phyloP scores from a whole-genome alignment of 805 yeast genomes.

The Yamadazyma endophytica region DNA sequence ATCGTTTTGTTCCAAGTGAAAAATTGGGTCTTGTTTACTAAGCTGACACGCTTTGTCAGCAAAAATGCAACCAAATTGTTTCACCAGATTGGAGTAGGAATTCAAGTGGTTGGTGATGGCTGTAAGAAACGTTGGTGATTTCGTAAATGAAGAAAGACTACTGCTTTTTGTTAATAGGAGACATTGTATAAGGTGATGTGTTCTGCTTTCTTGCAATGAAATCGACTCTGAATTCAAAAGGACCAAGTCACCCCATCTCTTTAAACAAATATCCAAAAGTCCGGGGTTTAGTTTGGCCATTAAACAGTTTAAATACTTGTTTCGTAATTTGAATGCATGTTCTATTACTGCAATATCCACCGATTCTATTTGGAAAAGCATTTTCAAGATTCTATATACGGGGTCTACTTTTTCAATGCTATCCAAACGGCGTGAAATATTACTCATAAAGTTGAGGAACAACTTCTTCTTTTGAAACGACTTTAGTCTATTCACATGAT shows the following conservation, averaged over 20 bases:
- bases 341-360: slow-evolving; percentile 20
- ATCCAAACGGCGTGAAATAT: slow-evolving; percentile 6
- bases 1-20: slow-evolving; percentile 8
- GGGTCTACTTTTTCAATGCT: slow-evolving; percentile 4
- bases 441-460: slow-evolving; percentile 13
- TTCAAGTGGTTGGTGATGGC: slow-evolving; percentile 54
- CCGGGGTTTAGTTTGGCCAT: too few species aligned
- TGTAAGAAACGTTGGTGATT: slow-evolving; percentile 37
- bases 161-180: slow-evolving; percentile 14
- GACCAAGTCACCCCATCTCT: slow-evolving; percentile 22
- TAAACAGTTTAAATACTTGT: slow-evolving; percentile 12
- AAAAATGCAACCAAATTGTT: slow-evolving; percentile 52
- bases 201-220: slow-evolving; percentile 42
- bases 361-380: slow-evolving; percentile 11
- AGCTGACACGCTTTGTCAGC: slow-evolving; percentile 47
- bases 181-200: slow-evolving; percentile 44
- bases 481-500: slow-evolving; percentile 16
- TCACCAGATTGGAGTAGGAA: slow-evolving; percentile 40
- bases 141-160: slow-evolving; percentile 25
- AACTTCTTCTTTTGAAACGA: slow-evolving; percentile 22
- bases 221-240: slow-evolving; percentile 38
- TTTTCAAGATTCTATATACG: slow-evolving; percentile 7
- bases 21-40: too few species aligned
- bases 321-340: slow-evolving; percentile 12
- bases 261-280: too few species aligned